These are phyloP conservation scores for Fraxinus baroniana DNA, from an alignment of 305 asterid species.

Conservation along the genomic window DNA sequence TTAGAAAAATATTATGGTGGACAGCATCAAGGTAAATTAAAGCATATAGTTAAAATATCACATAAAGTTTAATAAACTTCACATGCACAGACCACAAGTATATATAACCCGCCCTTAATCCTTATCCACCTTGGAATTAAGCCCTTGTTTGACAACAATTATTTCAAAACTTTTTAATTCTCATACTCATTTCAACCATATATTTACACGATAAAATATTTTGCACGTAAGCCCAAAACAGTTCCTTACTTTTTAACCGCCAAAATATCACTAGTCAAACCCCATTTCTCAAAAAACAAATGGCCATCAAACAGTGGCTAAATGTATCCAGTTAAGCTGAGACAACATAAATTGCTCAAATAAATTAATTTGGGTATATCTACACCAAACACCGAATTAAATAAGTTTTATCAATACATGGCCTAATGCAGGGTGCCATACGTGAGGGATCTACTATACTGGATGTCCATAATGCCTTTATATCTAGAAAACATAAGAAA, in stretches of 20 bases:
- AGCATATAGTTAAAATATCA: neutral
- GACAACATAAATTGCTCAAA: neutral
- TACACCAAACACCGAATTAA: neutral
- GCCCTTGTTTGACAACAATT: no score
- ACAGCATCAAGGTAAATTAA: neutral
- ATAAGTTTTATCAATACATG: neutral
- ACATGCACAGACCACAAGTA: neutral
- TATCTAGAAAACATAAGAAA: neutral
- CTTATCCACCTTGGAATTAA: neutral
- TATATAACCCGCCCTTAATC: neutral
- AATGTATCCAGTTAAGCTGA: neutral
- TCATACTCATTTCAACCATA: no score
- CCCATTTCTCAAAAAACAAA: no score
- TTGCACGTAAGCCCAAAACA: no score
- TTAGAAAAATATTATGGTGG: neutral
- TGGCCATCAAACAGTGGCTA: no score
- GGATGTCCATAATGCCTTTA: neutral
- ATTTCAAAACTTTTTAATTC: no score
- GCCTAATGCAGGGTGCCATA: neutral
- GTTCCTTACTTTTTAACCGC: no score
- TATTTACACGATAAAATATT: no score
- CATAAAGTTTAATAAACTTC: neutral
- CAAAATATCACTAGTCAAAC: no score
- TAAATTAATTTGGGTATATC: neutral
- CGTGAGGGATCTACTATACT: neutral